A percentile compares a stretch with the other conserved stretches of the same genome.
phyloP scores from a whole-genome alignment of 306 rosid species.

The Malus fusca region DNA sequence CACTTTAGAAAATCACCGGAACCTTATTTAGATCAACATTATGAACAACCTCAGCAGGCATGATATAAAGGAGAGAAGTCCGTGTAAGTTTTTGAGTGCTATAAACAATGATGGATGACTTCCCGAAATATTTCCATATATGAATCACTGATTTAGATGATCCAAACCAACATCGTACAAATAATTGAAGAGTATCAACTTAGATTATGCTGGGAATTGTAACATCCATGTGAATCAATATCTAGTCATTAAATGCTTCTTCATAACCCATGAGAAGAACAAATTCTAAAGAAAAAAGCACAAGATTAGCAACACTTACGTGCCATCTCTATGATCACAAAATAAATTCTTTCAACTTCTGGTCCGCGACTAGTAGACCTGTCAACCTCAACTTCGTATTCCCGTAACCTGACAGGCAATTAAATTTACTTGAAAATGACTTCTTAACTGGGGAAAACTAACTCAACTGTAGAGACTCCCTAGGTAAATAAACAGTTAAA shows the following conservation, averaged over 20 bases:
- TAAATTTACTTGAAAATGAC: slow-evolving; percentile 2
- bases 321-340: slow-evolving; percentile 87
- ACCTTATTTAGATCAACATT: background rate
- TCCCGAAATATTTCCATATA: background rate
- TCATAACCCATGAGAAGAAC: background rate
- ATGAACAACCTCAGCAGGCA: background rate
- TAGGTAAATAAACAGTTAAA: background rate
- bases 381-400: slow-evolving; percentile 74
- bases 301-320: slow-evolving; percentile 55
- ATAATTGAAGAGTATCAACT: too few species aligned
- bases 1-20: background rate
- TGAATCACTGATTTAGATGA: background rate
- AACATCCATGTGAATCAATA: background rate
- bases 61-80: too few species aligned
- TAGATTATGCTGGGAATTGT: background rate
- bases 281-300: background rate
- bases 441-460: slow-evolving; percentile 14
- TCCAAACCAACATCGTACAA: background rate
- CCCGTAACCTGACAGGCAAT: slow-evolving; percentile 65
- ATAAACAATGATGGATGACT: background rate
- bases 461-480: slow-evolving; percentile 3
- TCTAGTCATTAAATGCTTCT: background rate
- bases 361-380: slow-evolving; percentile 69
- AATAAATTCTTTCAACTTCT: slow-evolving; percentile 82
- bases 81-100: too few species aligned